Evolutionary conservation across 164 flowering plant genomes (phyloP).

Genomic region (Nymphaea colorata): DNA sequence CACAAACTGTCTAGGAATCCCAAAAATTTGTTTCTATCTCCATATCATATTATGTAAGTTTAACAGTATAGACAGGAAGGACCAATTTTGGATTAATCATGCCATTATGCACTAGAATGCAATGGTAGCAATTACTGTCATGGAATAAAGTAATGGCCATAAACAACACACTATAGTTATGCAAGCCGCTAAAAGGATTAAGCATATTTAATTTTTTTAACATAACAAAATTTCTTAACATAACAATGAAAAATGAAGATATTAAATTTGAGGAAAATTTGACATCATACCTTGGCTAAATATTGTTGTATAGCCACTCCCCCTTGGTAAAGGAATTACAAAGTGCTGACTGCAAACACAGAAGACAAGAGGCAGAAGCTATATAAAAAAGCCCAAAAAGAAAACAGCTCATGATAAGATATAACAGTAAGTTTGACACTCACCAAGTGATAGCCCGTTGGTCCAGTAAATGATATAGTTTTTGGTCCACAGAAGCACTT

Average conservation of each 20-base stretch:
- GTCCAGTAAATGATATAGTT: conserved; percentile 58
- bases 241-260: neutral
- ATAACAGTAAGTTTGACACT: neutral
- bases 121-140: too few relatives aligned
- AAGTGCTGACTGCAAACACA: conserved; percentile 55
- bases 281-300: conserved; percentile 63
- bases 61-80: too few relatives aligned
- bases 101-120: too few relatives aligned
- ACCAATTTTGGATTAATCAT: too few relatives aligned
- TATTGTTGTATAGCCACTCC: conserved; percentile 84
- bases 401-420: neutral
- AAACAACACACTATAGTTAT: too few relatives aligned
- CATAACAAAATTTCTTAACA: too few relatives aligned
- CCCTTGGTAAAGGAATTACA: conserved; percentile 86
- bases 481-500: conserved; percentile 60
- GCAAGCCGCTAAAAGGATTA: too few relatives aligned
- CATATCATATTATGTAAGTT: too few relatives aligned
- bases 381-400: neutral
- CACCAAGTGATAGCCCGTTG: conserved; percentile 79
- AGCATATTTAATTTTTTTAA: too few relatives aligned
- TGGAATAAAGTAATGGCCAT: too few relatives aligned
- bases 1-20: too few relatives aligned
- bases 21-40: too few relatives aligned
- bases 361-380: neutral
- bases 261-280: neutral